These are phyloP conservation scores for Starmera caribaea DNA, from an alignment of 805 yeast genomes.

Conservation along the genomic window DNA sequence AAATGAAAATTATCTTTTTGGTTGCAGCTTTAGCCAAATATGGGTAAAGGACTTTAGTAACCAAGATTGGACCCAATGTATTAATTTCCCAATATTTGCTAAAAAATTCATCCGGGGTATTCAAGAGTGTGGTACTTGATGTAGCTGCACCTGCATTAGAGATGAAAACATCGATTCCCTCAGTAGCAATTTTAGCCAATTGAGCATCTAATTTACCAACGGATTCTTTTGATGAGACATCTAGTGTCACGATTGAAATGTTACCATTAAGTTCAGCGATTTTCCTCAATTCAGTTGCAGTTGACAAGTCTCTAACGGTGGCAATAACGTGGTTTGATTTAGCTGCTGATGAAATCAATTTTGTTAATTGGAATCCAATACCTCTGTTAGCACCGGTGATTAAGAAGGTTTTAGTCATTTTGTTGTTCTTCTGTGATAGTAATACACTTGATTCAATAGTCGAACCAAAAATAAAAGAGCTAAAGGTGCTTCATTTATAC, in stretches of 20 bases:
- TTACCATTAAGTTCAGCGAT: slow-evolving; percentile 6
- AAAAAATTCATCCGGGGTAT: background rate
- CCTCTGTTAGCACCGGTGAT: slow-evolving; percentile 1
- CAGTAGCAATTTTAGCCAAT: slow-evolving; percentile 2
- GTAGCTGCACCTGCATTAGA: slow-evolving; percentile 15
- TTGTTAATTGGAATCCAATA: background rate
- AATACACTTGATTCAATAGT: too few relatives aligned
- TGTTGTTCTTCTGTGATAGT: too few relatives aligned
- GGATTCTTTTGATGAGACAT: slow-evolving; percentile 8
- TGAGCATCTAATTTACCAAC: slow-evolving; percentile 3
- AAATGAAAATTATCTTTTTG: slow-evolving; percentile 18
- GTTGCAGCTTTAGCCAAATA: slow-evolving; percentile 9
- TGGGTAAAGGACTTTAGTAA: slow-evolving; percentile 11
- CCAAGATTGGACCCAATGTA: too few relatives aligned
- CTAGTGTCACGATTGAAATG: slow-evolving; percentile 12
- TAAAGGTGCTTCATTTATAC: too few relatives aligned
- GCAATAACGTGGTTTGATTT: background rate
- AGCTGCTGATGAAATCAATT: background rate
- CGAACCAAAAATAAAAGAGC: too few relatives aligned
- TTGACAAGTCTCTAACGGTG: slow-evolving; percentile 5
- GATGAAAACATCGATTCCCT: slow-evolving; percentile 17
- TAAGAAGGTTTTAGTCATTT: background rate
- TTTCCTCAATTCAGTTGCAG: slow-evolving; percentile 4
- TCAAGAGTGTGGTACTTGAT: background rate
- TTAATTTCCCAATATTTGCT: slow-evolving; percentile 16